Evolutionary conservation across 1,139 yeast genomes (phyloP), one percentile per base, ranked within the genome.

Genomic region (Blastobotrys petasosporus): DNA sequence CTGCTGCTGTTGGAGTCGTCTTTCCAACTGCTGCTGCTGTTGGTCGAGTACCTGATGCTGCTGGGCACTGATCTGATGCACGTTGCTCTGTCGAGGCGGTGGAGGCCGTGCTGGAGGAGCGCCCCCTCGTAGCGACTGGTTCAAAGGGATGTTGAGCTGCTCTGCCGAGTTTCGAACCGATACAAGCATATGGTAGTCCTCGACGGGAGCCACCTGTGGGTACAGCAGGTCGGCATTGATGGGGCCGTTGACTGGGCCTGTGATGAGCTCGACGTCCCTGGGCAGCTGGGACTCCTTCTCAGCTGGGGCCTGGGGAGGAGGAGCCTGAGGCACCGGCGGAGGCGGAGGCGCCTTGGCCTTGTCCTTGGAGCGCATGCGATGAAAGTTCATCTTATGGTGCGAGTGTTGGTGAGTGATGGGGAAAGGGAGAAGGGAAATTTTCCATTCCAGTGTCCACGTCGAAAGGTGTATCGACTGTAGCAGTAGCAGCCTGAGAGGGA

Each of bases 221-320:
- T 45, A 45, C 28, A 45, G 30, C 37, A 38, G 35, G 9, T 45
- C 48, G 23, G 17, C 41, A 30, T 41, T 42, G 7, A 45, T 41
- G 15, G 48, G 42, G 11, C 45, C 48, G 28, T 41, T 41, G 28
- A 45, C 42, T 3, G 48, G 44, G 8, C 48, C 48, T 2, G 39
- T 23, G 32, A 37, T 45, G 13, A 39, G 35, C 5, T 41, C 45
- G 17, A 41, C 45, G 33, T 28, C 40, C 17, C 4, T 13, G 15
- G 40, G 32, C 17, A 29, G 32, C 17, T 10, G 28, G 13, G 36
- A 23, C 31, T 39, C 7, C 30, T 36, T 20, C 25, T 20, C 25
- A 7, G 6, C 7, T 7, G 7, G 25, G 6, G 25, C 25, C 4
- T 20, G 25, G 25, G n/a, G n/a, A n/a, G n/a, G n/a, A n/a, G n/a